Conservation (phyloP, 2,329 filamentous ascomycete genomes). For the Penicillium sp. region DNA sequence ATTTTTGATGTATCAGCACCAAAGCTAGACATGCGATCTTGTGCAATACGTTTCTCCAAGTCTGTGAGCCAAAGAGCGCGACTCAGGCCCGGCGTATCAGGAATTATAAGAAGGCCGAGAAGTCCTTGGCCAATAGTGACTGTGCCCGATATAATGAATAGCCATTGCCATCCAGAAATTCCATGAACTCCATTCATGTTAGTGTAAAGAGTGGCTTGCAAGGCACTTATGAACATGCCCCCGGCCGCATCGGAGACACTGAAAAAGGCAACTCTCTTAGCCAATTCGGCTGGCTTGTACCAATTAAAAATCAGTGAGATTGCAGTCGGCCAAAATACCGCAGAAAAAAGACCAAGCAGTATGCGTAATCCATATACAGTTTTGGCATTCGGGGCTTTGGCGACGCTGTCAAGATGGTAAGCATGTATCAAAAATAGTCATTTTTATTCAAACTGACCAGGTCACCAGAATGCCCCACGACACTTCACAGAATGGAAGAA, state of each 20-base stretch:
- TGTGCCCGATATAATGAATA: conserved; percentile 16
- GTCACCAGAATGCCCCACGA: conserved; percentile 12
- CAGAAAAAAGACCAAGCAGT: conserved; percentile 8
- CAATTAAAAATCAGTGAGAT: conserved; percentile 22
- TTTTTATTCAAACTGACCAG: not conserved
- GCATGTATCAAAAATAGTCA: not conserved
- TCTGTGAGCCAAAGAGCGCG: conserved; percentile 23
- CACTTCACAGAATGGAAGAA: conserved; percentile 13
- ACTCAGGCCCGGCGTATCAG: conserved; percentile 21
- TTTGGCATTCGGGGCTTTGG: conserved; percentile 10
- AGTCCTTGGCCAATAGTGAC: conserved; percentile 22
- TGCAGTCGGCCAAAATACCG: conserved; percentile 13
- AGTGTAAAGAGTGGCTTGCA: conserved; percentile 22
- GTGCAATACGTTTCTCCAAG: conserved; percentile 14
- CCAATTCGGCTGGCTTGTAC: conserved; percentile 21
- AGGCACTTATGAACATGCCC: conserved; percentile 22
- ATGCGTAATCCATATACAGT: conserved; percentile 8
- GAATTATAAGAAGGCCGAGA: conserved; percentile 22
- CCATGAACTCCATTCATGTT: conserved; percentile 18
- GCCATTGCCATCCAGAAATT: conserved; percentile 13
- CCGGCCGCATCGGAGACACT: conserved; percentile 20
- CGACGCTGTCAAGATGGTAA: not conserved
- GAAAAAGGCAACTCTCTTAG: conserved; percentile 20
- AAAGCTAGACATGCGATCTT: conserved; percentile 20
- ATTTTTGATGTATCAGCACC: conserved; percentile 20